These are phyloP conservation scores for Platanthera zijinensis DNA, from an alignment of 106 monocot genomes.

Conservation along the genomic window DNA sequence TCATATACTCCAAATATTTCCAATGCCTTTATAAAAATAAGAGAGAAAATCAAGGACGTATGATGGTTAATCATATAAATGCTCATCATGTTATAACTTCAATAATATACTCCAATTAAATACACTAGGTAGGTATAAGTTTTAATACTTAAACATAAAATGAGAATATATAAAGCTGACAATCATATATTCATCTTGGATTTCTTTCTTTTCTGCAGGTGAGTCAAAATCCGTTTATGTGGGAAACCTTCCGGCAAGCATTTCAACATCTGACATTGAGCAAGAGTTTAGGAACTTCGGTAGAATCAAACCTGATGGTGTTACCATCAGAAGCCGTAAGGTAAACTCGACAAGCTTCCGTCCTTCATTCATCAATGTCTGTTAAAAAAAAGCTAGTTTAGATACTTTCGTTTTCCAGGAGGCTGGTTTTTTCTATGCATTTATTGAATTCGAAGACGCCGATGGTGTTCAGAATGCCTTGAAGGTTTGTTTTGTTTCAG, in stretches of 20 bases:
- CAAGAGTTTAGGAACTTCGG: conserved; percentile 61
- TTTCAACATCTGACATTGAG: conserved; percentile 47
- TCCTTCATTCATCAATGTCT: neutral
- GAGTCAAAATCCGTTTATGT: conserved; percentile 78
- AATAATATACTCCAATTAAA: too few relatives aligned
- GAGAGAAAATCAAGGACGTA: too few relatives aligned
- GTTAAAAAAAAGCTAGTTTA: neutral
- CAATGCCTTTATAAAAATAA: too few relatives aligned
- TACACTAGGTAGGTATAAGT: too few relatives aligned
- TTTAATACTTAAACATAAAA: too few relatives aligned
- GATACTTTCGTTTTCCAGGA: conserved; percentile 31
- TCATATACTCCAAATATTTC: too few relatives aligned
- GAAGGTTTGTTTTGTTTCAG: conserved; percentile 29
- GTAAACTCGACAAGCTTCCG: conserved; percentile 17
- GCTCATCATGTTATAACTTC: too few relatives aligned
- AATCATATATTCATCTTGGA: neutral
- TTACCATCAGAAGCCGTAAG: conserved; percentile 56
- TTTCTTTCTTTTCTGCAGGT: conserved; percentile 25
- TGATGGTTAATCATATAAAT: too few relatives aligned
- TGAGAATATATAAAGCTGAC: too few relatives aligned
- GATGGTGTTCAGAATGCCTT: conserved; percentile 67
- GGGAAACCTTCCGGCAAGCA: conserved; percentile 44
- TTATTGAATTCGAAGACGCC: conserved; percentile 72
- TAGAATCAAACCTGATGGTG: conserved; percentile 45
- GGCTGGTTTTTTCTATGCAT: conserved; percentile 63